Conservation (phyloP, 192 early-diverging fungal genomes). For the Coemansia asiatica region DNA sequence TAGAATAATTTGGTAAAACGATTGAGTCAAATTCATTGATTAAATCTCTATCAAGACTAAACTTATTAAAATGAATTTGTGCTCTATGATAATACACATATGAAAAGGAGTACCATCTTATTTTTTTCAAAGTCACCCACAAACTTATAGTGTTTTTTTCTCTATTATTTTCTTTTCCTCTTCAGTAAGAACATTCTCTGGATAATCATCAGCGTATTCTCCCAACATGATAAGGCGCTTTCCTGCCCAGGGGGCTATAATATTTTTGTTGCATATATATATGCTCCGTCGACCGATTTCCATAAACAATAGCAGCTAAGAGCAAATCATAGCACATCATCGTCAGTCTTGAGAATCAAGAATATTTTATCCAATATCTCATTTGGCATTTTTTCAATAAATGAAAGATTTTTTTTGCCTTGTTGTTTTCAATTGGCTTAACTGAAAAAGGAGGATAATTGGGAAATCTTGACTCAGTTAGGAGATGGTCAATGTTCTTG, state of each 20-base stretch:
- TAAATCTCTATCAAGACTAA: too few relatives aligned
- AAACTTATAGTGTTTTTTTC: not conserved
- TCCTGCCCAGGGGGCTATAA: not conserved
- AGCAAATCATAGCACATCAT: not conserved
- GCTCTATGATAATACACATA: not conserved
- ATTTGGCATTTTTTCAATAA: not conserved
- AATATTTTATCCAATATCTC: not conserved
- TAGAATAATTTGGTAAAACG: not conserved
- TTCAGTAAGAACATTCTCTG: not conserved
- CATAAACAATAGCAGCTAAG: constrained; percentile 4
- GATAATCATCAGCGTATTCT: not conserved
- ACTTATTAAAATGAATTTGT: not conserved
- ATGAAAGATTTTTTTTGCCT: not conserved
- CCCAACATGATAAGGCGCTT: not conserved
- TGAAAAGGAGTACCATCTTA: too few relatives aligned
- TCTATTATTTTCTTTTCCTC: not conserved
- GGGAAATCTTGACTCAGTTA: not conserved
- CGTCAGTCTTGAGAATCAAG: not conserved
- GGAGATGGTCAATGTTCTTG: not conserved
- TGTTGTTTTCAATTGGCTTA: not conserved
- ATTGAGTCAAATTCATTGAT: not conserved
- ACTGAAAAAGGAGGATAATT: not conserved
- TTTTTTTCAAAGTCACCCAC: not conserved
- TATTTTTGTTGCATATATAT: not conserved
- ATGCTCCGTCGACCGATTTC: not conserved